Evolutionary conservation across 169 alveolate species (phyloP), one percentile per base, ranked within the genome.

Genomic region (Perkinsus olseni): DNA sequence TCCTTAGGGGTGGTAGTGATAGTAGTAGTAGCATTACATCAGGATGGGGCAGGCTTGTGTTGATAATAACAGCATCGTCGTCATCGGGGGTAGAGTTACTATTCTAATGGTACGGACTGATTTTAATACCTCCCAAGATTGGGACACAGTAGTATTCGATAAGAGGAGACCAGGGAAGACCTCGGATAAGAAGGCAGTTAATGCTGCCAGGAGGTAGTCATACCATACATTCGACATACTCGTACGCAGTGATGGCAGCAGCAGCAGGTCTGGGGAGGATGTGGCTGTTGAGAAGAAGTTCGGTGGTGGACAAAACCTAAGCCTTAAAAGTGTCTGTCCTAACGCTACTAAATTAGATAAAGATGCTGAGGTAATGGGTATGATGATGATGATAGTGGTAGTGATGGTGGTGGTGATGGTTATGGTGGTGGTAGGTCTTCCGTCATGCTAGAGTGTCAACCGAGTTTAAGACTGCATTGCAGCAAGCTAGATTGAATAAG

Each of bases 261-360:
- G 17, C 17, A 45, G 17, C 17, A 45, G 62, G 17, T 39, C 91
- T 28, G 95, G 95, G 0, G 96, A 93, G 31, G 94, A 34, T 0
- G 92, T 95, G 13, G 95, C 92, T 45, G 93, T 95, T n/a, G 94
- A 91, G 39, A 95, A 95, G 95, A 95, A 94, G 93, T 93, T 92
- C 74, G 38, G 37, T 93, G 74, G 39, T 62, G 36, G 24, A 10
- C 11, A 31, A 38, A 31, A 62, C 4, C 39, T 34, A 74, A 40
- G 34, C n/a, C 40, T 36, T 17, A 28, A 10, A 37, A 13, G 20
- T 34, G 28, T 91, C 3, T 38, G 93, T n/a, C 91, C 74, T 62
- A 95, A 95, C 74, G 96, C 96, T 37, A 92, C 39, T 37, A 94
- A 94, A 94, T 92, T 95, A 39, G 96, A 95, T 45, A 95, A 92